phyloP scores from a whole-genome alignment of 768 basidiomycete genomes.

The Mycena leptocephala region DNA sequence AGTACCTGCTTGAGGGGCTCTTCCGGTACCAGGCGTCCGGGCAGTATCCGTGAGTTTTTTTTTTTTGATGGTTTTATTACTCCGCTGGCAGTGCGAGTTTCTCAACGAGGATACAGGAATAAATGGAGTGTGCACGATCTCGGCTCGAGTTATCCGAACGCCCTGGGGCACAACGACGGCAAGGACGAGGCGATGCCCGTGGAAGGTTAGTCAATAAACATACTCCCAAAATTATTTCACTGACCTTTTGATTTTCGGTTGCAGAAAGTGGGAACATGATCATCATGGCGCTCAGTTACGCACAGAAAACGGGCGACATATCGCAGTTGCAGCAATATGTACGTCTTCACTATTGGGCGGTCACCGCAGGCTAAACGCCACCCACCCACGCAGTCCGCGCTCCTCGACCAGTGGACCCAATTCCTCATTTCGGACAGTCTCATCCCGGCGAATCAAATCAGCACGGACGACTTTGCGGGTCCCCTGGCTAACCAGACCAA shows the following conservation, averaged over 20 bases:
- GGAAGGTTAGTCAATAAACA: slow-evolving; percentile 52
- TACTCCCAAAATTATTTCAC: too few species aligned
- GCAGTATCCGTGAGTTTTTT: too few species aligned
- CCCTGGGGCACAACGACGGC: slow-evolving; percentile 66
- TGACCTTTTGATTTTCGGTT: not conserved
- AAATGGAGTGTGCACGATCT: too few species aligned
- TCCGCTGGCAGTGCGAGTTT: too few species aligned
- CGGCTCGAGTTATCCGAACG: too few species aligned
- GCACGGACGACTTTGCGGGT: slow-evolving; percentile 65
- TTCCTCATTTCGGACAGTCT: slow-evolving; percentile 69
- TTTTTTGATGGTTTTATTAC: too few species aligned
- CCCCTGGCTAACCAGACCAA: slow-evolving; percentile 77
- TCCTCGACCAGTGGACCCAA: slow-evolving; percentile 77
- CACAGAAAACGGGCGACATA: slow-evolving; percentile 65
- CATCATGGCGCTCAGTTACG: slow-evolving; percentile 78
- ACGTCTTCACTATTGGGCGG: not conserved
- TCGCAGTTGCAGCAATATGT: slow-evolving; percentile 66
- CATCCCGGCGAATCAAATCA: slow-evolving; percentile 54
- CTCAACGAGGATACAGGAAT: too few species aligned
- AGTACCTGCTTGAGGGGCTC: too few species aligned
- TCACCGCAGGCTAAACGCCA: not conserved
- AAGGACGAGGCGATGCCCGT: slow-evolving; percentile 71
- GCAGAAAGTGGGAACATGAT: slow-evolving; percentile 80
- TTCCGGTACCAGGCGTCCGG: too few species aligned
- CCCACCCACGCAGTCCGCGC: slow-evolving; percentile 50